Percentiles rank a stretch among this genome's conserved stretches.
These are phyloP conservation scores for Ailanthus altissimus DNA, from an alignment of 345 rosid species.

Conservation along the genomic window DNA sequence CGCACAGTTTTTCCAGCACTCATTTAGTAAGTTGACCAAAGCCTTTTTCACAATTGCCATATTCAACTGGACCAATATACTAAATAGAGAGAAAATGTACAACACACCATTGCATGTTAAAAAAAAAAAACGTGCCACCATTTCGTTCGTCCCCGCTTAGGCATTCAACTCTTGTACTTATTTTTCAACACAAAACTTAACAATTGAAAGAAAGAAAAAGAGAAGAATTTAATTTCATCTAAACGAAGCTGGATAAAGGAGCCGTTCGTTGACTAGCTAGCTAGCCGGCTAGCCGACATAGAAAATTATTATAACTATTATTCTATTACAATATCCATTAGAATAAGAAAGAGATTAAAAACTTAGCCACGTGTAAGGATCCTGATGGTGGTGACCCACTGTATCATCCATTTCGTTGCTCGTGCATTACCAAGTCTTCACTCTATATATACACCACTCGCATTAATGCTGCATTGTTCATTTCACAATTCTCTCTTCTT, in stretches of 20 bases:
- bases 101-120: neutral
- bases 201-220: neutral
- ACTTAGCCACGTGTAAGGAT: conserved; percentile 37
- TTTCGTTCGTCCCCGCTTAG: neutral
- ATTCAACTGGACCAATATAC: neutral
- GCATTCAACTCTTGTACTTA: neutral
- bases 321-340: neutral
- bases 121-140: neutral
- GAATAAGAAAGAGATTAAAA: neutral
- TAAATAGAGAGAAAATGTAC: neutral
- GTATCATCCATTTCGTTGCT: conserved; percentile 28
- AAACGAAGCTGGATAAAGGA: conserved; percentile 7
- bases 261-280: conserved; percentile 50
- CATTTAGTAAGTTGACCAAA: neutral
- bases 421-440: neutral
- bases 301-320: neutral
- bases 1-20: neutral
- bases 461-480: neutral
- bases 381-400: conserved; percentile 29
- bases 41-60: neutral
- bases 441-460: conserved; percentile 26
- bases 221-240: neutral
- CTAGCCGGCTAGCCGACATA: conserved; percentile 26
- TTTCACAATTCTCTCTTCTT: neutral
- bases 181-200: too few species aligned